Conservation (phyloP, 73 alveolate genomes). For the Paramecium primaurelia region DNA sequence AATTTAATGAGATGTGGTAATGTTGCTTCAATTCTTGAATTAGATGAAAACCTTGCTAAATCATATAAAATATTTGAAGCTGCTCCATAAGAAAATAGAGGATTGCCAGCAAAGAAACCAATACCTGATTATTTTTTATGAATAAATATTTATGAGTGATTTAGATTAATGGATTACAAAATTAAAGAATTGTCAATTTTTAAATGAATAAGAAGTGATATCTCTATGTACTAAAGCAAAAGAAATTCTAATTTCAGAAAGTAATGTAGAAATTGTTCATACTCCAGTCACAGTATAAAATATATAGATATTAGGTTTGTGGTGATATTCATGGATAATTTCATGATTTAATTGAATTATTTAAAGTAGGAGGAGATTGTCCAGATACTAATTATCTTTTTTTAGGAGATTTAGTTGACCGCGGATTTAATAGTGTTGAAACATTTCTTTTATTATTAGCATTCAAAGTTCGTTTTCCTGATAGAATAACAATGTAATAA, state of each 20-base stretch:
- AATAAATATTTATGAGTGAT: slow-evolving; percentile 46
- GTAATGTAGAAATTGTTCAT: slow-evolving; percentile 75
- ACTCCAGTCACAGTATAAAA: slow-evolving; percentile 79
- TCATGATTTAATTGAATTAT: slow-evolving; percentile 79
- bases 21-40: slow-evolving; percentile 82
- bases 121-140: slow-evolving; percentile 98
- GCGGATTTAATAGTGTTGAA: slow-evolving; percentile 90
- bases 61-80: slow-evolving; percentile 84
- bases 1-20: slow-evolving; percentile 75
- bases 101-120: slow-evolving; percentile 97
- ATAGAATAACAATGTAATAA: slow-evolving; percentile 60
- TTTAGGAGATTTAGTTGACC: slow-evolving; percentile 90
- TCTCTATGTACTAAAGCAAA: slow-evolving; percentile 78
- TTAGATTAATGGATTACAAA: slow-evolving; percentile 73
- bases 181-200: slow-evolving; percentile 76
- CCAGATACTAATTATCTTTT: slow-evolving; percentile 77
- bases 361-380: slow-evolving; percentile 70
- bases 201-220: slow-evolving; percentile 80
- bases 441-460: slow-evolving; percentile 77
- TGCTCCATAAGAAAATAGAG: slow-evolving; percentile 91
- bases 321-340: slow-evolving; percentile 91
- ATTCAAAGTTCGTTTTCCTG: slow-evolving; percentile 86
- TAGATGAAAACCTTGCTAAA: slow-evolving; percentile 82
- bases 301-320: slow-evolving; percentile 44
- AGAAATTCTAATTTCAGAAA: slow-evolving; percentile 81